These are phyloP conservation scores for Podospora comata DNA, from an alignment of 495 filamentous ascomycete species.

Conservation along the genomic window DNA sequence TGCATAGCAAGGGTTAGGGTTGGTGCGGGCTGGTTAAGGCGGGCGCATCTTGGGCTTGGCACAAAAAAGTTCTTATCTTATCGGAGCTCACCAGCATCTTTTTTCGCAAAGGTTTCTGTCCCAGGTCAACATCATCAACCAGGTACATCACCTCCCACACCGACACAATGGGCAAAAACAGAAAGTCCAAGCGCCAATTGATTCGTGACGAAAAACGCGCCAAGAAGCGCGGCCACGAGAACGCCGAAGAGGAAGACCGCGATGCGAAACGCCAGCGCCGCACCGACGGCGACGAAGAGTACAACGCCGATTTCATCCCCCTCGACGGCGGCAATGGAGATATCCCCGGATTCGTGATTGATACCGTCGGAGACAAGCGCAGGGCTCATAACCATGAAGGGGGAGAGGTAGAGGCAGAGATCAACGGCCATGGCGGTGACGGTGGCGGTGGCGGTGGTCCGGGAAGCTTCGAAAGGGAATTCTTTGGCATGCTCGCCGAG, in stretches of 20 bases:
- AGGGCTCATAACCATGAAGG: slow-evolving; percentile 9
- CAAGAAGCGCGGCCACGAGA: slow-evolving; percentile 37
- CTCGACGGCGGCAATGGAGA: slow-evolving; percentile 29
- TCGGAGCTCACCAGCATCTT: neutral
- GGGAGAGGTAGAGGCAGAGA: neutral
- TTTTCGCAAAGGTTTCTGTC: neutral
- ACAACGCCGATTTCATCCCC: slow-evolving; percentile 32
- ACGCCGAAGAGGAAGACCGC: slow-evolving; percentile 31
- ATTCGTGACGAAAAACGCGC: slow-evolving; percentile 47
- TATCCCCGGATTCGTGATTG: slow-evolving; percentile 18
- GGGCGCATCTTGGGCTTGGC: neutral
- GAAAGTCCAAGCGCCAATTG: slow-evolving; percentile 45
- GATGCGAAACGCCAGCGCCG: slow-evolving; percentile 40
- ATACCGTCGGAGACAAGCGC: neutral
- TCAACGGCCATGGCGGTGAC: neutral
- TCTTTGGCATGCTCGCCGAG: slow-evolving; percentile 86
- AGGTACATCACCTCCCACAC: neutral
- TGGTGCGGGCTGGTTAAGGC: neutral
- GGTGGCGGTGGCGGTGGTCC: neutral
- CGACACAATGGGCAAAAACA: slow-evolving; percentile 33
- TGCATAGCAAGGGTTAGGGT: neutral
- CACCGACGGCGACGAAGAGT: slow-evolving; percentile 25
- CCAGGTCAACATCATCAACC: slow-evolving; percentile 1
- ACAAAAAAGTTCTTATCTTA: neutral
- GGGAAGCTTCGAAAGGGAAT: slow-evolving; percentile 49